These are phyloP conservation scores for Colletotrichum sp. DNA, from an alignment of 2,329 filamentous ascomycete genomes.

Conservation along the genomic window DNA sequence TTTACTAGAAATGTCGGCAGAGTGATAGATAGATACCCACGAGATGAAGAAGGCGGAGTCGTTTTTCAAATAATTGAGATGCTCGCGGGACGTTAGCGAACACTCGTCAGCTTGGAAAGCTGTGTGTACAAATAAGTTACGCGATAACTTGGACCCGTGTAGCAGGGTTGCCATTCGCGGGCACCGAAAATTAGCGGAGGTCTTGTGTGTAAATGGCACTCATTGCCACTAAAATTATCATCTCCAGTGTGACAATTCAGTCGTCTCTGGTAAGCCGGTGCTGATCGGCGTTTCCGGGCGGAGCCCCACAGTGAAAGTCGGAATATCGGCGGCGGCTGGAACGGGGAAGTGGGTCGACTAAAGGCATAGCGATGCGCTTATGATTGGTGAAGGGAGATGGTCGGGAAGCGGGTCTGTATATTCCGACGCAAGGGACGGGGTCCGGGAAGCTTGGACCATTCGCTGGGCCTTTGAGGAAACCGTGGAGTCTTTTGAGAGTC, in stretches of 20 bases:
- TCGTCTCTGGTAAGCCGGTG: neutral
- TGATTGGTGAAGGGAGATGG: neutral
- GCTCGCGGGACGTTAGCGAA: neutral
- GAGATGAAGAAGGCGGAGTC: neutral
- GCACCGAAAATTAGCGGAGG: neutral
- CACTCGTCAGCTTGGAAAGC: neutral
- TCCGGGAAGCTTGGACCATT: slow-evolving; percentile 31
- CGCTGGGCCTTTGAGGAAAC: slow-evolving; percentile 27
- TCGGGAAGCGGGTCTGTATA: slow-evolving; percentile 10
- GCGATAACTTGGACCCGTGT: neutral
- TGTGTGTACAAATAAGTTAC: neutral
- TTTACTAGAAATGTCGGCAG: slow-evolving; percentile 24
- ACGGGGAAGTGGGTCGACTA: neutral
- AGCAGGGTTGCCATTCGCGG: neutral
- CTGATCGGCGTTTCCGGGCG: neutral
- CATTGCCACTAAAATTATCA: neutral
- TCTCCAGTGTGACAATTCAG: neutral
- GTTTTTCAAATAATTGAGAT: neutral
- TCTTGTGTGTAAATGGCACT: neutral
- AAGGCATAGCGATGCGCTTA: neutral
- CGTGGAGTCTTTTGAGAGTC: slow-evolving; percentile 27
- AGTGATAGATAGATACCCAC: slow-evolving; percentile 23
- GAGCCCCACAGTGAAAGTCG: neutral
- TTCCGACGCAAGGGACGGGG: neutral
- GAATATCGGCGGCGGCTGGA: neutral